Percentiles rank a stretch among this genome's conserved stretches.
Evolutionary conservation across 2,329 filamentous ascomycete genomes (phyloP).

Genomic region (Amesomyces nigricolor): DNA sequence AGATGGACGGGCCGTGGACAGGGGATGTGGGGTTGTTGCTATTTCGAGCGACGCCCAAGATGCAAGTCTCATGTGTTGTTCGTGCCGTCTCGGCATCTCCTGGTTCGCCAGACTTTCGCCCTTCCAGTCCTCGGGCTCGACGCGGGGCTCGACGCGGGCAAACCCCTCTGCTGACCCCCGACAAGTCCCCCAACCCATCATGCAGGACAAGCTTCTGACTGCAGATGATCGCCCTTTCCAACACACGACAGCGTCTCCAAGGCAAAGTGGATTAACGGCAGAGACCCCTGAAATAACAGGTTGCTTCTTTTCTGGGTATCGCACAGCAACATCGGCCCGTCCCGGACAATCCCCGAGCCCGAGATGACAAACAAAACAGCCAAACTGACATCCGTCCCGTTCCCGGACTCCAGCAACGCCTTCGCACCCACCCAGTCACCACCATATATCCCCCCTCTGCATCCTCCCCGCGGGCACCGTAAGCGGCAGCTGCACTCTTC

Average conservation of each 20-base stretch:
- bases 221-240: too few relatives aligned
- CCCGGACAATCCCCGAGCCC: background rate
- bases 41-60: conserved; percentile 2
- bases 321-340: background rate
- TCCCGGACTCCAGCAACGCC: background rate
- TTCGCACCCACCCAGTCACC: background rate
- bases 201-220: too few relatives aligned
- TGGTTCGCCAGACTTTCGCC: background rate
- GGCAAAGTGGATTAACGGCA: background rate
- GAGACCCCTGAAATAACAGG: too few relatives aligned
- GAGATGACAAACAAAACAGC: conserved; percentile 4
- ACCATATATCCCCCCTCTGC: conserved; percentile 16
- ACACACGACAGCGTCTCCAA: background rate
- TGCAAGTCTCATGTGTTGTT: background rate
- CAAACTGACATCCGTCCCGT: background rate
- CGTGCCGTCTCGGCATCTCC: background rate
- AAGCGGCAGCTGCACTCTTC: conserved; percentile 8
- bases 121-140: too few relatives aligned
- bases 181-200: background rate
- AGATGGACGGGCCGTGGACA: background rate
- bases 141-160: too few relatives aligned
- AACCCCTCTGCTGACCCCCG: background rate
- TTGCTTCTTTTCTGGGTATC: conserved; percentile 8
- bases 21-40: conserved; percentile 2
- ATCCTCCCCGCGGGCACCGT: background rate